Evolutionary conservation across 768 basidiomycete genomes (phyloP), one percentile per base, ranked within the genome.

Genomic region (Pleurotus citrinopileatus): DNA sequence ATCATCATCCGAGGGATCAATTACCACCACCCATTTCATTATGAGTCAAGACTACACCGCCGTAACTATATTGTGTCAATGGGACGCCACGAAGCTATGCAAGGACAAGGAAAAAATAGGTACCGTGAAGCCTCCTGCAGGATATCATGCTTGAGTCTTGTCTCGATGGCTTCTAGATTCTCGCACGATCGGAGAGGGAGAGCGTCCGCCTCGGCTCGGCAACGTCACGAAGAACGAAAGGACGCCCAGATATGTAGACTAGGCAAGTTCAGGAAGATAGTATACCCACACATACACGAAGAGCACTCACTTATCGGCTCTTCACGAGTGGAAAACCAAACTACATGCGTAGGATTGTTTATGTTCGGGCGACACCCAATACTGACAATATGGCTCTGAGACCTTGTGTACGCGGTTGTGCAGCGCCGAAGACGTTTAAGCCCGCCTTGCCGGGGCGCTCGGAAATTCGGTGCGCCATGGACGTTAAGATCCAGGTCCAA

Each of bases 241-340:
- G 94, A 42, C 93, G 83, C 2, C 90, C 93, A 40, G 91, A 91
- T 55, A 94, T 91, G 65, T 92, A 93, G 38, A 93, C 84, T 87
- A 71, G 36, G 29, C 20, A 12, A 45, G 42, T 28, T 44, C 20
- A 51, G 50, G 36, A 45, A 53, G 15, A 36, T 12, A 15, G 10
- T 25, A 17, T 51, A 52, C 51, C 50, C 25, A 50, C 3, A 54
- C 40, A 51, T 19, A 28, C 34, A 53, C 45, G n/a, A 27, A 9
- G 34, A 27, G 23, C 23, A 75, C 85, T 57, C 68, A 93, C 94
- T 83, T 50, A 96, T 83, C 3, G 95, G 94, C 65, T 98, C 97
- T 69, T 99, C 97, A 60, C 97, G 80, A 10, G 96, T 97, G 25
- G 90, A 97, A 69, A 98, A 93, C 94, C 94, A 99, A 25, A 96